Evolutionary conservation across 2,329 filamentous ascomycete genomes (phyloP), one percentile per base, ranked within the genome.

Genomic region (Fusarium hostae): DNA sequence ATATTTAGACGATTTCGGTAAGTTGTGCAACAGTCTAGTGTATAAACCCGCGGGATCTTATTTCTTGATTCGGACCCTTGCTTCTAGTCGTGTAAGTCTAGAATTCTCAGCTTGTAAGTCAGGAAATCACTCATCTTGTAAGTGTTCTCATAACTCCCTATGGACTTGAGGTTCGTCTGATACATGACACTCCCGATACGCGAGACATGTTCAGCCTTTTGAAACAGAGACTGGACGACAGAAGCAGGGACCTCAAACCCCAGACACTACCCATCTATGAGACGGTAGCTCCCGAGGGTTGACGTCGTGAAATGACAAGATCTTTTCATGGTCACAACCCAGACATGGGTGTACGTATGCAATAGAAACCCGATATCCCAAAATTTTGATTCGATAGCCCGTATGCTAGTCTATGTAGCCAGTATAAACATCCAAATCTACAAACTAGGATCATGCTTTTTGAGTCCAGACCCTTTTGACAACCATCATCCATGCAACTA

Each of bases 391-490:
- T 72, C 65, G 39, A 72, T 55, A 72, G 39, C 59, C 64, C 69
- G 47, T 66, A 70, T 35, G 39, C 39, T 52, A 58, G 54, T 59
- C 40, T 70, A 63, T 22, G 35, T 55, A 72, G 54, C 52, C 45
- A 59, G 59, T 61, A 66, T 66, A 72, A 66, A 59, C 63, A 72
- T 59, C 35, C 69, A 69, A 72, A 72, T 70, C 69, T 72, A 63
- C 56, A 66, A 66, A 70, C 57, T 41, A 69, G 60, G 54, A 58
- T 47, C 60, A 59, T 41, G 50, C 51, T 66, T 52, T 59, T 66
- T 39, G 43, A 41, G 57, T 55, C 55, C 39, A 64, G 60, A 50
- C 52, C 56, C 39, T 63, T 44, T 54, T 43, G 54, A 72, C 37
- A 65, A 44, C 48, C 50, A 40, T 56, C 63, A 64, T 32, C 67